A percentile compares a stretch with the other conserved stretches of the same genome.
These are phyloP conservation scores for Hamigera avellanea DNA, from an alignment of 495 filamentous ascomycete genomes.

Conservation along the genomic window DNA sequence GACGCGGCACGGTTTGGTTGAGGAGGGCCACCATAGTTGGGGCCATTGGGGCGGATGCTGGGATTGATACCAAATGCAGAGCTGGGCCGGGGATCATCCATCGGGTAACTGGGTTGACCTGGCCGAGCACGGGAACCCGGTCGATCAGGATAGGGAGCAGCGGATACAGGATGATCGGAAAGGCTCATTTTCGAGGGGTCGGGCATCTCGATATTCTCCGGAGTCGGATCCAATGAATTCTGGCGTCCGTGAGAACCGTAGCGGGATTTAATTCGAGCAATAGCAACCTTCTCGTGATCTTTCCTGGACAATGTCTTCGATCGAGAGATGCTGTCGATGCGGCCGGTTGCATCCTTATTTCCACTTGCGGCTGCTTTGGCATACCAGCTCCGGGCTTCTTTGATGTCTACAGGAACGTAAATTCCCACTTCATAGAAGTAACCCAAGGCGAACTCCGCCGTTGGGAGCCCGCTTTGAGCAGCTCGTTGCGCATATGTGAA, in stretches of 20 bases:
- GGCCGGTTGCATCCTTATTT: conserved; percentile 74
- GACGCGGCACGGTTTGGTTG: conserved; percentile 19
- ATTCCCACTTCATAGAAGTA: conserved; percentile 98
- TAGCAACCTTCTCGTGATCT: conserved; percentile 86
- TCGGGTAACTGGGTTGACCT: conserved; percentile 50
- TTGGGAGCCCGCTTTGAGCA: conserved; percentile 66
- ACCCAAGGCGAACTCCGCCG: conserved; percentile 92
- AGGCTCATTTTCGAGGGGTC: conserved; percentile 45
- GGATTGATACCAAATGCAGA: conserved; percentile 58
- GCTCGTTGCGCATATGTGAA: conserved; percentile 85
- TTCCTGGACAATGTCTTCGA: conserved; percentile 78
- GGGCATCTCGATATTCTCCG: conserved; percentile 59
- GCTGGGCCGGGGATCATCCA: conserved; percentile 41
- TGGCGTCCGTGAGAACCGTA: conserved; percentile 74
- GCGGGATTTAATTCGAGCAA: conserved; percentile 82
- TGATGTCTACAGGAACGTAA: conserved; percentile 66
- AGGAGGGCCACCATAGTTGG: conserved; percentile 16
- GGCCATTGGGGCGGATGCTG: conserved; percentile 36
- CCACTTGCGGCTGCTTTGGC: conserved; percentile 79
- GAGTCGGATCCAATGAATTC: conserved; percentile 37
- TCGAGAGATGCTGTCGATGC: conserved; percentile 75
- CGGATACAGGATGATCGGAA: conserved; percentile 27
- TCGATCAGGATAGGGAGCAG: conserved; percentile 30
- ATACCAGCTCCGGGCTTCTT: conserved; percentile 84
- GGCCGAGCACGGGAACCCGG: conserved; percentile 35